Conservation (phyloP, 1,139 yeast genomes). For the Trichomonascaceae sp. region DNA sequence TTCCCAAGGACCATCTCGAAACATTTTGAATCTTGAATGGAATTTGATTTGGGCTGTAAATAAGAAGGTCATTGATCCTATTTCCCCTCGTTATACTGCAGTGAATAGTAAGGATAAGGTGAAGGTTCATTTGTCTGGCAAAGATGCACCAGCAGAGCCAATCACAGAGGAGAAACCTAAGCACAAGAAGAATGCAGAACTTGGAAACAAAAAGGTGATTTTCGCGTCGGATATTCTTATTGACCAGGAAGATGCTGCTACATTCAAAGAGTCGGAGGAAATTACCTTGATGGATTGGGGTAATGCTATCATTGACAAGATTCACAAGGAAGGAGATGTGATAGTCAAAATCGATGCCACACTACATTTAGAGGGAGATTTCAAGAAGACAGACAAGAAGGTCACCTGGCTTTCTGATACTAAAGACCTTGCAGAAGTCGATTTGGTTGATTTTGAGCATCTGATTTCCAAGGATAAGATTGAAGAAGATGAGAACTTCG, state of each 20-base stretch:
- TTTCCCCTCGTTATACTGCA: constrained; percentile 93
- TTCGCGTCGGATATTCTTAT: constrained; percentile 59
- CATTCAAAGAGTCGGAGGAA: constrained; percentile 68
- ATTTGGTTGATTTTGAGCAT: constrained; percentile 88
- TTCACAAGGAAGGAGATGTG: constrained; percentile 51
- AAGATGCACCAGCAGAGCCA: constrained; percentile 58
- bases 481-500: constrained; percentile 92
- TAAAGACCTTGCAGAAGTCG: constrained; percentile 57
- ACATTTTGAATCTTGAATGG: constrained; percentile 96
- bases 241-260: constrained; percentile 85
- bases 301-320: constrained; percentile 74
- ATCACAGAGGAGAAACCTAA: constrained; percentile 71
- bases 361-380: constrained; percentile 91
- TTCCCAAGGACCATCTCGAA: constrained; percentile 95
- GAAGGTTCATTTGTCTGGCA: constrained; percentile 43
- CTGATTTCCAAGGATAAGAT: constrained; percentile 92
- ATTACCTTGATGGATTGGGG: constrained; percentile 99
- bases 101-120: constrained; percentile 56
- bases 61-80: constrained; percentile 92
- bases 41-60: constrained; percentile 93
- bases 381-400: constrained; percentile 93
- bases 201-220: constrained; percentile 78
- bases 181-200: constrained; percentile 92
- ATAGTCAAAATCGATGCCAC: constrained; percentile 68
- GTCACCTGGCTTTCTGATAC: constrained; percentile 93